These are phyloP conservation scores for Isochrysis galbana DNA, from an alignment of 78 protist genomes.

Conservation along the genomic window DNA sequence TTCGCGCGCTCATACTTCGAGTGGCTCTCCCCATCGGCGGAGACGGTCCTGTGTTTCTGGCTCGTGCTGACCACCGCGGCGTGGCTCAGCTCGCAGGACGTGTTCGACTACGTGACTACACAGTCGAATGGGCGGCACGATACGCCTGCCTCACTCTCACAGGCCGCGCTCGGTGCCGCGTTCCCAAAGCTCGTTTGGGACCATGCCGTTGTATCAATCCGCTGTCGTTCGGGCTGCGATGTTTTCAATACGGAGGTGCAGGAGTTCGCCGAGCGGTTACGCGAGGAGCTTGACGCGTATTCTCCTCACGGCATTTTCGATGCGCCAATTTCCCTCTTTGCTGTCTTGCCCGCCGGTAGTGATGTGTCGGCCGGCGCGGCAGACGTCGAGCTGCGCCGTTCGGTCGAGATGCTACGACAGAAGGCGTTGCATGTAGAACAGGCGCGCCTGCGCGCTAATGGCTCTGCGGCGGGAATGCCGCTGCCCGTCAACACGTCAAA, in stretches of 20 bases:
- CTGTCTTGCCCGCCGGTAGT: background rate
- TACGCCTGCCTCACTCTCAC: background rate
- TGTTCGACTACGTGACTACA: background rate
- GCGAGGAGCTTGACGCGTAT: background rate
- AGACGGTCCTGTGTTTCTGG: background rate
- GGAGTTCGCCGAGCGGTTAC: background rate
- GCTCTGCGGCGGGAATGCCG: background rate
- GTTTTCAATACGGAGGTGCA: background rate
- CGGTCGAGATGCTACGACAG: background rate
- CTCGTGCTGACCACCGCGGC: background rate
- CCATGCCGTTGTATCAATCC: background rate
- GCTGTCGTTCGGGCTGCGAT: background rate
- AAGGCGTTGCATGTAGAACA: background rate
- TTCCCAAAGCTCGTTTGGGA: background rate
- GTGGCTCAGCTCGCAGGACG: background rate
- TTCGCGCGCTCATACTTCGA: background rate
- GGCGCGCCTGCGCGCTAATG: background rate
- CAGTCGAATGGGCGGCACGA: background rate
- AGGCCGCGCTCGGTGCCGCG: background rate
- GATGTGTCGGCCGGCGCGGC: background rate
- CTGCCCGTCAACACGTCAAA: background rate
- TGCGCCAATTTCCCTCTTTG: background rate
- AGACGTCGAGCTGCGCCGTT: background rate
- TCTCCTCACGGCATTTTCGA: background rate
- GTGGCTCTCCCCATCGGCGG: background rate